Evolutionary conservation across 148 eudicot genomes (phyloP).

Genomic region (Rhododendron vialii): DNA sequence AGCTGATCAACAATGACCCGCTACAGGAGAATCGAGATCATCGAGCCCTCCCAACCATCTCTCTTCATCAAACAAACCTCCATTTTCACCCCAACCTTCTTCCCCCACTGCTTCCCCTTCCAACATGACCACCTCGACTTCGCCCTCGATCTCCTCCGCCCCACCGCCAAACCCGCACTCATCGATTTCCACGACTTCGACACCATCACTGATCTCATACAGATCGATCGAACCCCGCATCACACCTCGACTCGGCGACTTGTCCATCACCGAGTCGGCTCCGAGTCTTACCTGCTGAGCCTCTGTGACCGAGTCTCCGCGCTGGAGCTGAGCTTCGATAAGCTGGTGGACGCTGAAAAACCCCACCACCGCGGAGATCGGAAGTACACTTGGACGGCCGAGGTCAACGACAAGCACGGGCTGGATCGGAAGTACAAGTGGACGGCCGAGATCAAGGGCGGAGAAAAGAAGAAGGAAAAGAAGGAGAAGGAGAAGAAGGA

Average conservation of each 20-base stretch:
- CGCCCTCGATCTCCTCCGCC: conserved; percentile 35
- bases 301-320: conserved; percentile 62
- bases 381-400: conserved; percentile 65
- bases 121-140: conserved; percentile 27
- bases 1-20: conserved; percentile 27
- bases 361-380: conserved; percentile 20
- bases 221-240: conserved; percentile 34
- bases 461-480: conserved; percentile 31
- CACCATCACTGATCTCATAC: conserved; percentile 42
- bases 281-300: conserved; percentile 41
- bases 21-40: conserved; percentile 36
- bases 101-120: conserved; percentile 21
- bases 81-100: conserved; percentile 29
- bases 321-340: conserved; percentile 57
- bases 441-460: conserved; percentile 63
- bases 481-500: conserved; percentile 22
- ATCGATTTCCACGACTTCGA: conserved; percentile 27
- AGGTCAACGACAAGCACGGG: conserved; percentile 26
- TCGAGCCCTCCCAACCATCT: conserved; percentile 25
- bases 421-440: conserved; percentile 43
- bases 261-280: conserved; percentile 4
- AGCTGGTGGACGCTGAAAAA: conserved; percentile 20
- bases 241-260: conserved; percentile 30
- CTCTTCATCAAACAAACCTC: conserved; percentile 28
- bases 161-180: conserved; percentile 8